A percentile compares a stretch with the other conserved stretches of the same genome.
Conservation (phyloP, 495 filamentous ascomycete genomes). For the Amphirosellinia nigrospora region DNA sequence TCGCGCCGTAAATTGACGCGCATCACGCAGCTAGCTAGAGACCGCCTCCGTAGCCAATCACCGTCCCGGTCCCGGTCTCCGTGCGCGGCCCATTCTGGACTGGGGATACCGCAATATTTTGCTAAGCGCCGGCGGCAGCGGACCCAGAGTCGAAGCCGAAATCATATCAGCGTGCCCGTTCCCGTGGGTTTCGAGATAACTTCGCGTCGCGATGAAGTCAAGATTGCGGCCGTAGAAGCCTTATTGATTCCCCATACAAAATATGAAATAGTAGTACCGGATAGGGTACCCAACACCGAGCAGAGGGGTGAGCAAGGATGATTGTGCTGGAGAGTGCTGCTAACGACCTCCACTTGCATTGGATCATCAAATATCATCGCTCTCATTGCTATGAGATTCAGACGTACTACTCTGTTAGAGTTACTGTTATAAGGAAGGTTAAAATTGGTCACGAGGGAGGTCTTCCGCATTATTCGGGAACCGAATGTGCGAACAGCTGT, state of each 20-base stretch:
- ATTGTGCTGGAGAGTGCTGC: background rate
- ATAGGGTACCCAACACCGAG: background rate
- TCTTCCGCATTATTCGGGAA: background rate
- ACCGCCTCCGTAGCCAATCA: slow-evolving; percentile 43
- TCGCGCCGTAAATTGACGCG: slow-evolving; percentile 39
- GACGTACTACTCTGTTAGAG: background rate
- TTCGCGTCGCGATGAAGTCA: slow-evolving; percentile 1
- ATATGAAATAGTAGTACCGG: background rate
- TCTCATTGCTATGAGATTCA: background rate
- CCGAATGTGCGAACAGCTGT: background rate
- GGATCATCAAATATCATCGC: background rate
- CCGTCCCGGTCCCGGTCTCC: slow-evolving; percentile 46
- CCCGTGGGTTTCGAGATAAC: slow-evolving; percentile 4
- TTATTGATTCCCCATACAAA: background rate
- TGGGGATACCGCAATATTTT: slow-evolving; percentile 23
- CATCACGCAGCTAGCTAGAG: slow-evolving; percentile 33
- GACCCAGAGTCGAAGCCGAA: slow-evolving; percentile 45
- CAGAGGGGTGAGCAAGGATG: background rate
- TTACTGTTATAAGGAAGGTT: background rate
- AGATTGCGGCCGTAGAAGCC: slow-evolving; percentile 16
- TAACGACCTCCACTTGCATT: background rate
- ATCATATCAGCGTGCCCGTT: slow-evolving; percentile 25
- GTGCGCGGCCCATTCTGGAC: slow-evolving; percentile 12
- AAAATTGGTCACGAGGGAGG: background rate
- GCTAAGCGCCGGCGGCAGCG: slow-evolving; percentile 44